A percentile compares a stretch with the other conserved stretches of the same genome.
phyloP scores from a whole-genome alignment of 2,329 filamentous ascomycete genomes.

The Penicillium sp. region DNA sequence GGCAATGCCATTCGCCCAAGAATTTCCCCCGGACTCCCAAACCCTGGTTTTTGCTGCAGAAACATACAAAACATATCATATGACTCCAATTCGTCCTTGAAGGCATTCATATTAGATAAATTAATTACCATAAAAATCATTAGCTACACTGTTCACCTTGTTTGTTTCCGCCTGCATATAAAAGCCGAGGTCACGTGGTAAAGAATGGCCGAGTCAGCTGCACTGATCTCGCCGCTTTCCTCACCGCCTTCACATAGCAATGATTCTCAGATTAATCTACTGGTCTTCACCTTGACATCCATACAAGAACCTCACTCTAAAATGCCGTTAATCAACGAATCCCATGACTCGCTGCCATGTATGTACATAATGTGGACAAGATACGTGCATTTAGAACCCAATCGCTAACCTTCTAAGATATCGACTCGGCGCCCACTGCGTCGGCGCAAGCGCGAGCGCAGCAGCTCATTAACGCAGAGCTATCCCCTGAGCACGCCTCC shows the following conservation, averaged over 20 bases:
- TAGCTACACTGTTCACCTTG: background rate
- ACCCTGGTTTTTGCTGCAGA: background rate
- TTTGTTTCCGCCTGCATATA: background rate
- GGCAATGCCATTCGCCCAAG: background rate
- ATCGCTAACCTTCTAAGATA: conserved; percentile 55
- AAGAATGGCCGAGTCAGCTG: background rate
- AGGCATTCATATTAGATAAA: background rate
- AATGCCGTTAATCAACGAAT: conserved; percentile 67
- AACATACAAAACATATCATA: background rate
- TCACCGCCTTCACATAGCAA: background rate
- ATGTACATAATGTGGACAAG: conserved; percentile 33
- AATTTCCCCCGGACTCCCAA: background rate
- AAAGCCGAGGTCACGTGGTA: conserved; percentile 4
- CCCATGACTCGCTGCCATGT: conserved; percentile 82
- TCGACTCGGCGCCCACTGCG: conserved; percentile 69
- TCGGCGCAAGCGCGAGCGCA: conserved; percentile 63
- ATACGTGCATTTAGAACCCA: conserved; percentile 13
- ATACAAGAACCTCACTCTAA: conserved; percentile 18
- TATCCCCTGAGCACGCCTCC: conserved; percentile 49
- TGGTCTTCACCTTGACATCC: background rate
- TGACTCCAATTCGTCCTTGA: background rate
- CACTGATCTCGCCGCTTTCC: background rate
- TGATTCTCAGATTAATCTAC: conserved; percentile 7
- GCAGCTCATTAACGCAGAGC: conserved; percentile 67
- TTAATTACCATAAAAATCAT: background rate